phyloP scores from a whole-genome alignment of 768 basidiomycete genomes.

The Nidularia pulvinata region DNA sequence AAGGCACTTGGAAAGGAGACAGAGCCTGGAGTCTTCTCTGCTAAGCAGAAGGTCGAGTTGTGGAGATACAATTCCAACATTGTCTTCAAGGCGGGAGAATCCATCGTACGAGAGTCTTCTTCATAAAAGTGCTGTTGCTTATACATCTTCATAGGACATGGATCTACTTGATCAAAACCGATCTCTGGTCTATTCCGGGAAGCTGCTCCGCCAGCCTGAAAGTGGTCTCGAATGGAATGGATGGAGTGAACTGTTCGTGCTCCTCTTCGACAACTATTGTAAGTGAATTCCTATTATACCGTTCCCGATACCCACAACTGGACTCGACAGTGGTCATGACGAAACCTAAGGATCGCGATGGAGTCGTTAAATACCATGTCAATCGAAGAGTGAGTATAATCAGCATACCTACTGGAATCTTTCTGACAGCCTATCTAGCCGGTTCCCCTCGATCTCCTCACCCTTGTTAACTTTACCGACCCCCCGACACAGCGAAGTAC shows the following conservation, averaged over 20 bases:
- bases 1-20: constrained; percentile 84
- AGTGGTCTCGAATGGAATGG: constrained; percentile 86
- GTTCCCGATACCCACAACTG: not conserved
- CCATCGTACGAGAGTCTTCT: constrained; percentile 38
- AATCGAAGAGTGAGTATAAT: constrained; percentile 65
- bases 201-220: constrained; percentile 85
- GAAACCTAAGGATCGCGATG: constrained; percentile 80
- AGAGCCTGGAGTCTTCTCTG: constrained; percentile 83
- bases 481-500: constrained; percentile 73
- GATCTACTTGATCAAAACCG: constrained; percentile 85
- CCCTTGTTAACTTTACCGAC: constrained; percentile 83
- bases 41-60: constrained; percentile 87
- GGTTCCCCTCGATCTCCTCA: constrained; percentile 89
- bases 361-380: constrained; percentile 74
- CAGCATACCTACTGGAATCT: not conserved
- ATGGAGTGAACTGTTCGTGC: constrained; percentile 88
- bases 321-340: constrained; percentile 81
- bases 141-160: constrained; percentile 60
- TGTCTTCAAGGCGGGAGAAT: constrained; percentile 78
- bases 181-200: constrained; percentile 82
- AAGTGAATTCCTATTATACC: constrained; percentile 20
- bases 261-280: constrained; percentile 97
- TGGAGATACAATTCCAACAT: constrained; percentile 85
- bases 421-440: constrained; percentile 50
- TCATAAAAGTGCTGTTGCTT: too few species aligned